Conservation (phyloP, 2,329 filamentous ascomycete genomes). For the Escovopsis weberi region DNA sequence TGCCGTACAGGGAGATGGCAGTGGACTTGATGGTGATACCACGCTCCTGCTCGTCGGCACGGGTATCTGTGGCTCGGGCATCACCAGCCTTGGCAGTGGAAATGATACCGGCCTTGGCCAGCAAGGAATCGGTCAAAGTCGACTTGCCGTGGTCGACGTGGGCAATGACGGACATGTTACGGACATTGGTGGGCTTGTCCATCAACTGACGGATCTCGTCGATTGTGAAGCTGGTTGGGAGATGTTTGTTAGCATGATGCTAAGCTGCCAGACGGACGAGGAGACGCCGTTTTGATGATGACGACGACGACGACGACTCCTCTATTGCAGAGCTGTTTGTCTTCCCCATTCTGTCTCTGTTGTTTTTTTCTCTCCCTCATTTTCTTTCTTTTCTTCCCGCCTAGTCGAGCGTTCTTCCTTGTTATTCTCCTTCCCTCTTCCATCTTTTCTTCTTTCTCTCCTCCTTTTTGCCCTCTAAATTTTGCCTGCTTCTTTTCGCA, state of each 20-base stretch:
- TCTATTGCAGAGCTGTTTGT: too few species aligned
- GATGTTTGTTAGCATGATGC: constrained; percentile 31
- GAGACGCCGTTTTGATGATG: too few species aligned
- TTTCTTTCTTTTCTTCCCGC: too few species aligned
- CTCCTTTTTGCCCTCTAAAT: too few species aligned
- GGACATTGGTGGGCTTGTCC: constrained; percentile 65
- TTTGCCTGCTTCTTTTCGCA: too few species aligned
- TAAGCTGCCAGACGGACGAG: too few species aligned
- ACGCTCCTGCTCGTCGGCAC: constrained; percentile 96
- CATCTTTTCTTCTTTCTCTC: too few species aligned
- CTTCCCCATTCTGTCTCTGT: too few species aligned
- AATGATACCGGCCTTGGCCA: constrained; percentile 99
- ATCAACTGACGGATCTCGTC: constrained; percentile 73
- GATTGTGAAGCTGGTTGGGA: constrained; percentile 72
- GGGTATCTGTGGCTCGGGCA: constrained; percentile 90
- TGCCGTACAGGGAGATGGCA: constrained; percentile 93
- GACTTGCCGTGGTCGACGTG: constrained; percentile 99
- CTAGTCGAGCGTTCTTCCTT: too few species aligned
- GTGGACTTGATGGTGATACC: constrained; percentile 99
- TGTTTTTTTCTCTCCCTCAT: too few species aligned
- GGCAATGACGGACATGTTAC: constrained; percentile 99
- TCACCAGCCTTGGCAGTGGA: constrained; percentile 95
- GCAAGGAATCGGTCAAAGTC: constrained; percentile 96
- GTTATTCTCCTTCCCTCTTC: too few species aligned
- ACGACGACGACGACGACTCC: too few species aligned